Percentiles rank a stretch among this genome's conserved stretches.
These are phyloP conservation scores for Ilex aquifolium DNA, from an alignment of 257 asterid species.

Conservation along the genomic window DNA sequence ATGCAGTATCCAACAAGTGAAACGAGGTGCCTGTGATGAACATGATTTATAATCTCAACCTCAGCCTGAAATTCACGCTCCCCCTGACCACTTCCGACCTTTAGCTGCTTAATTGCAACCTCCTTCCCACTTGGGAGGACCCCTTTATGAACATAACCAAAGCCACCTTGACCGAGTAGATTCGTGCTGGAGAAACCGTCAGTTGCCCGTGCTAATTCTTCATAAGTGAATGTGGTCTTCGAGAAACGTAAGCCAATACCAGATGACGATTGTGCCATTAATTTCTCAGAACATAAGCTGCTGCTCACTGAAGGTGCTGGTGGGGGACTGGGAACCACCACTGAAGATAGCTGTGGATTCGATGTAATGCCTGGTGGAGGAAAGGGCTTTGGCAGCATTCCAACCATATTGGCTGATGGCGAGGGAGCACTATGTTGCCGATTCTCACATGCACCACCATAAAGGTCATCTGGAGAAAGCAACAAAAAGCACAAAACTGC, in stretches of 20 bases:
- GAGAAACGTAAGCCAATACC: conserved; percentile 1
- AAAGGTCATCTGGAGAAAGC: conserved; percentile 30
- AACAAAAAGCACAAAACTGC: conserved; percentile 7
- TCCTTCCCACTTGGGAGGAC: conserved; percentile 60
- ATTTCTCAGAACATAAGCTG: conserved; percentile 34
- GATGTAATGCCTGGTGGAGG: conserved; percentile 23
- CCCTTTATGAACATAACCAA: conserved; percentile 87
- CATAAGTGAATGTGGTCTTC: conserved; percentile 58
- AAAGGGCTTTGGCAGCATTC: conserved; percentile 24
- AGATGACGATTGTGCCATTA: conserved; percentile 14
- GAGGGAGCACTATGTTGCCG: conserved; percentile 33
- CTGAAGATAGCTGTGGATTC: conserved; percentile 30
- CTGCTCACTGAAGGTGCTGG: conserved; percentile 37
- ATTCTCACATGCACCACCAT: conserved; percentile 27
- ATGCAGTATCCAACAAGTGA: conserved; percentile 72
- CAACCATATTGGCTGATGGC: conserved; percentile 15
- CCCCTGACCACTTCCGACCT: conserved; percentile 81
- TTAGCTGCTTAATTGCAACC: conserved; percentile 79
- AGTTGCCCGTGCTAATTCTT: conserved; percentile 69
- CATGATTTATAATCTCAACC: conserved; percentile 78
- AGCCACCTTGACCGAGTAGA: conserved; percentile 89
- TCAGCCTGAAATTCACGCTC: conserved; percentile 99
- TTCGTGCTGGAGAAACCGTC: conserved; percentile 47
- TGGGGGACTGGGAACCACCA: conserved; percentile 27
- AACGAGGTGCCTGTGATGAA: conserved; percentile 70